Conservation (phyloP, 352 stramenopile genomes). For the Globisporangium ultimum region DNA sequence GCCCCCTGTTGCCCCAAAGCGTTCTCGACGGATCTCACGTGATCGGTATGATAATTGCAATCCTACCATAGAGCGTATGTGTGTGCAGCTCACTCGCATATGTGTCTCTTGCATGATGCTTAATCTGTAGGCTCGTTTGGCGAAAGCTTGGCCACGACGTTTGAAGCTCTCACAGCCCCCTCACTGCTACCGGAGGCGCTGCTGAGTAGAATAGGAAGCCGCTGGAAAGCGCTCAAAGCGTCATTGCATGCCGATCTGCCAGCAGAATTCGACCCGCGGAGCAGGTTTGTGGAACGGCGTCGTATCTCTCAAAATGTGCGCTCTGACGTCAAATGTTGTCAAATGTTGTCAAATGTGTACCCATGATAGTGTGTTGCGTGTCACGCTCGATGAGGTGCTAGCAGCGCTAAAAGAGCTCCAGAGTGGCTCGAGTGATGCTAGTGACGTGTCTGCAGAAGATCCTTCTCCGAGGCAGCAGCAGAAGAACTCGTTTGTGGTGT, state of each 20-base stretch:
- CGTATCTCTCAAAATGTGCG: too few species aligned
- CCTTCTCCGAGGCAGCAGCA: not conserved
- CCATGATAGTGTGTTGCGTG: not conserved
- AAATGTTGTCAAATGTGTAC: not conserved
- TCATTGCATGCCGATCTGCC: constrained; percentile 41
- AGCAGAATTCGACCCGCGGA: constrained; percentile 30
- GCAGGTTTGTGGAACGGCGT: constrained; percentile 8
- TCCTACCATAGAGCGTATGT: not conserved
- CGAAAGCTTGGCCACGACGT: constrained; percentile 29
- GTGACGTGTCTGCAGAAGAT: not conserved
- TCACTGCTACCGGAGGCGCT: constrained; percentile 15
- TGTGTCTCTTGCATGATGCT: too few species aligned
- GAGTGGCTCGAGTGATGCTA: constrained; percentile 6
- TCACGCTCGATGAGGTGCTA: constrained; percentile 8
- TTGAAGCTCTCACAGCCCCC: constrained; percentile 29
- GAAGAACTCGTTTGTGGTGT: constrained; percentile 28
- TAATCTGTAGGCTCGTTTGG: constrained; percentile 23
- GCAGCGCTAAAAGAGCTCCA: constrained; percentile 11
- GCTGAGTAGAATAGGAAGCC: constrained; percentile 25
- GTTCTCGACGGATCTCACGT: constrained; percentile 13
- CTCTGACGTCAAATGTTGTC: not conserved
- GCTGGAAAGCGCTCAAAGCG: constrained; percentile 41
- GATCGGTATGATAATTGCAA: constrained; percentile 7
- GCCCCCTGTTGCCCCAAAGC: not conserved
- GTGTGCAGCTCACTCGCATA: not conserved